Evolutionary conservation across 108 stramenopile genomes (phyloP).

Genomic region (Nitzschia inconspicua): DNA sequence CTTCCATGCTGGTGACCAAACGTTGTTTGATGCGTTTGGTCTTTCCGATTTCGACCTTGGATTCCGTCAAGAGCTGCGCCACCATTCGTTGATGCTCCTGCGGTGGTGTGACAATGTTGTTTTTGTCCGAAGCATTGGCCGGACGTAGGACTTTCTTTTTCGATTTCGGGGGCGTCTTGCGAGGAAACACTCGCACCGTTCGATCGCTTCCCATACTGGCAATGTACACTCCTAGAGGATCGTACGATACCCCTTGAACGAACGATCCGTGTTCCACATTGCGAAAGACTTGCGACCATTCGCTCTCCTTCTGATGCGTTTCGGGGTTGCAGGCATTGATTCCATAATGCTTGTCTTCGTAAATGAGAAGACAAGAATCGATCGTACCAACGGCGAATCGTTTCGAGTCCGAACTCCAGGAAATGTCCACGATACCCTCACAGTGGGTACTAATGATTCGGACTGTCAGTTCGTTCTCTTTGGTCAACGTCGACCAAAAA

Average conservation of each 20-base stretch:
- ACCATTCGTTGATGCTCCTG: slow-evolving; percentile 28
- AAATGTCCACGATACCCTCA: slow-evolving; percentile 73
- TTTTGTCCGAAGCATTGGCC: slow-evolving; percentile 20
- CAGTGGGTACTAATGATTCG: slow-evolving; percentile 50
- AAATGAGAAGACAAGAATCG: slow-evolving; percentile 57
- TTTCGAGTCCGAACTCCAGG: slow-evolving; percentile 72
- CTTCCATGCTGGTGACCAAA: slow-evolving; percentile 5
- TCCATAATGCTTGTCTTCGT: slow-evolving; percentile 35
- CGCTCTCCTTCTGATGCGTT: slow-evolving; percentile 27
- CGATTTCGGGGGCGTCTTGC: slow-evolving; percentile 47
- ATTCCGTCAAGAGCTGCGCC: slow-evolving; percentile 20
- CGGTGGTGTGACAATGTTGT: slow-evolving; percentile 9
- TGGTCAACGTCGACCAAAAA: slow-evolving; percentile 38
- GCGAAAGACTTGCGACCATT: slow-evolving; percentile 60
- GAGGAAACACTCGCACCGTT: slow-evolving; percentile 69
- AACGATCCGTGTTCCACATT: slow-evolving; percentile 78
- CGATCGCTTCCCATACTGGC: slow-evolving; percentile 87
- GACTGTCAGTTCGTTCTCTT: slow-evolving; percentile 60
- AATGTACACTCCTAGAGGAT: slow-evolving; percentile 83
- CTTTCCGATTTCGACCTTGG: slow-evolving; percentile 44
- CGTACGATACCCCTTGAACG: slow-evolving; percentile 85
- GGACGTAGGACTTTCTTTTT: slow-evolving; percentile 42
- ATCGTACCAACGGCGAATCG: slow-evolving; percentile 70
- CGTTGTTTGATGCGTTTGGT: slow-evolving; percentile 37
- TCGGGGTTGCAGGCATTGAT: slow-evolving; percentile 17